Conservation (phyloP, 2,329 filamentous ascomycete species). For the Phyllosticta citrichinensis region DNA sequence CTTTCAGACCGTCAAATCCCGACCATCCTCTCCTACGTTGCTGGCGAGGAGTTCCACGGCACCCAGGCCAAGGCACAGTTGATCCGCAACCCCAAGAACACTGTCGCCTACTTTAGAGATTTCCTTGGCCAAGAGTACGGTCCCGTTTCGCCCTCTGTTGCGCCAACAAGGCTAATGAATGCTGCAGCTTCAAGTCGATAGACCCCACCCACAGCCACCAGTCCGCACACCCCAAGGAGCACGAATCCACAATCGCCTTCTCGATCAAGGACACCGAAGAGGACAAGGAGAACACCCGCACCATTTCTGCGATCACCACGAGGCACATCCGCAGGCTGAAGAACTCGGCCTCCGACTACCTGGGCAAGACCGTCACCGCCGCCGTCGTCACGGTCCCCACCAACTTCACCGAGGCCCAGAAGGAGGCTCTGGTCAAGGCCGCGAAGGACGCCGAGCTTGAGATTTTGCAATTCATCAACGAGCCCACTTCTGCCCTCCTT, state of each 20-base stretch:
- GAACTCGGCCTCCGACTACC: conserved; percentile 77
- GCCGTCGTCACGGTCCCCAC: conserved; percentile 91
- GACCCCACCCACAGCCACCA: conserved; percentile 92
- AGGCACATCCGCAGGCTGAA: conserved; percentile 76
- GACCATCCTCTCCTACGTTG: conserved; percentile 84
- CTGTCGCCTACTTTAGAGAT: conserved; percentile 90
- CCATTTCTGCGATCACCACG: conserved; percentile 71
- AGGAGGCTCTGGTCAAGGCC: conserved; percentile 65
- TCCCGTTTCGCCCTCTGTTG: not conserved
- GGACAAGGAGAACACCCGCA: conserved; percentile 51
- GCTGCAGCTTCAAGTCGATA: conserved; percentile 74
- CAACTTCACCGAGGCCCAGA: conserved; percentile 83
- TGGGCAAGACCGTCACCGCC: conserved; percentile 88
- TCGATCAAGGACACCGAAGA: conserved; percentile 63
- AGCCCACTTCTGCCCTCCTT: conserved; percentile 79
- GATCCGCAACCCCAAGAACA: conserved; percentile 85
- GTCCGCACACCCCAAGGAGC: conserved; percentile 77
- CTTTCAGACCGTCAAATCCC: conserved; percentile 85
- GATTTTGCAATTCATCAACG: conserved; percentile 83
- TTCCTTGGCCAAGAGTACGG: conserved; percentile 86
- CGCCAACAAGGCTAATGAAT: conserved; percentile 14
- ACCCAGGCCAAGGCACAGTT: conserved; percentile 91
- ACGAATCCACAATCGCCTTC: conserved; percentile 65
- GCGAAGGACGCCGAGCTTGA: conserved; percentile 75
- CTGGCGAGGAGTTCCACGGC: conserved; percentile 94